Conservation (phyloP, 169 alveolate genomes). For the Babesia bigemina region DNA sequence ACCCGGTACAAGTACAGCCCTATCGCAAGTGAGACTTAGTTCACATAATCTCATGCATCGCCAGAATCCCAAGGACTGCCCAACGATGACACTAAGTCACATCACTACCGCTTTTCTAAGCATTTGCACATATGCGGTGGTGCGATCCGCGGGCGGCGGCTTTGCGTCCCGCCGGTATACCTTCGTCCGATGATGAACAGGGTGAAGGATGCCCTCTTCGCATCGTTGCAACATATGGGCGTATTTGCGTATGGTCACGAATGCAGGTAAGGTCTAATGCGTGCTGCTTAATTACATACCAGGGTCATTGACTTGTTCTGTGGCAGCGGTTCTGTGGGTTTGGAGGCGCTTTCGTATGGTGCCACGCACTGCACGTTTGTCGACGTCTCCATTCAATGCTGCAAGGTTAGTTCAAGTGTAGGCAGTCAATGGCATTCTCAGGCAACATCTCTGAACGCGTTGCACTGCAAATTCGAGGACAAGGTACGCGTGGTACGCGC, state of each 20-base stretch:
- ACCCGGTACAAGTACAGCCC: constrained; percentile 58
- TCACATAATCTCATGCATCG: not conserved
- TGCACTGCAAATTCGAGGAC: constrained; percentile 61
- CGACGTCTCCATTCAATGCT: constrained; percentile 75
- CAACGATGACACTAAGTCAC: constrained; percentile 17
- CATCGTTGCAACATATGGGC: constrained; percentile 61
- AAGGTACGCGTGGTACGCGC: constrained; percentile 74
- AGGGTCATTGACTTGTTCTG: constrained; percentile 80
- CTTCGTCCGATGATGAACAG: constrained; percentile 80
- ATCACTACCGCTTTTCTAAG: constrained; percentile 19
- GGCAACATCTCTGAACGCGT: constrained; percentile 63
- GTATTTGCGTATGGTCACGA: constrained; percentile 47
- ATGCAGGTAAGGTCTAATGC: constrained; percentile 7
- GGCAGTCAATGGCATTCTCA: constrained; percentile 8
- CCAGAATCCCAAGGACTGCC: constrained; percentile 16
- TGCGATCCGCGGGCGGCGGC: constrained; percentile 69
- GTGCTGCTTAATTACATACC: not conserved
- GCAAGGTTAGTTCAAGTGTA: constrained; percentile 63
- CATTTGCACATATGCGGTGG: constrained; percentile 62
- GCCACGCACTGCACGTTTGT: constrained; percentile 76
- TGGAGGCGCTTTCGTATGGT: constrained; percentile 81
- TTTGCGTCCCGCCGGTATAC: constrained; percentile 69
- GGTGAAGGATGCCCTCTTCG: constrained; percentile 71
- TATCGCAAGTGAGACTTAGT: constrained; percentile 26
- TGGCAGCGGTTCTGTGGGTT: constrained; percentile 83